Base-by-base conservation (phyloP, 1,284 basidiomycete genomes). In the Porodaedalea pini region DNA sequence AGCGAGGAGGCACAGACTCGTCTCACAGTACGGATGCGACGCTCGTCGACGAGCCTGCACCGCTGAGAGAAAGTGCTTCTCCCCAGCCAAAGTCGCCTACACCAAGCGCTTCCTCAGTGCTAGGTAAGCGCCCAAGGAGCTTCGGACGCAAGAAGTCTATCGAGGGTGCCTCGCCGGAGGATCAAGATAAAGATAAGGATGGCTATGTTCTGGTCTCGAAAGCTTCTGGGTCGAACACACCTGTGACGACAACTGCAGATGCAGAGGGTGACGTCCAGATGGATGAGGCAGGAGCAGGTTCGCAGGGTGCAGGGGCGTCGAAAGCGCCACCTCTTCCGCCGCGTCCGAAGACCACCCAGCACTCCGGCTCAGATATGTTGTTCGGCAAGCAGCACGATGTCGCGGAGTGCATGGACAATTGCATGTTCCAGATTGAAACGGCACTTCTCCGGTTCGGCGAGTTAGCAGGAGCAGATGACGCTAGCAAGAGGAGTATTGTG, bases 331-430 rank as follows among this genome's bases (percentile, higher is more conserved):
- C 84, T 11, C 71, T 87, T 10, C 86, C 88, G 19, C 80, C 84
- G 2, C 75, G 85, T 58, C 85, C 81, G 62, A 69, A 75, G 40
- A 21, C 45, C 7, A 73, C 78, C 13, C 76, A 76, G 54, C 73
- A 69, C 15, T 83, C 80, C n/a, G 85, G 88, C 63, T 89, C 84
- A 2, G 81, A 83, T 15, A 92, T 96, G 89, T 88, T 93, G 81
- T 96, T 96, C 67, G 93, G 92, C 91, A 88, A 91, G 63, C 96
- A 99, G 67, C 96, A 99, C 68, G 96, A 99, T 69, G 95, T 98
- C 2, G 90, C 95, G 0, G 96, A 99, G 73, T 98, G 96, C 71
- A 91, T 99, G 83, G 95, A 99, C 73, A 99, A 99, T 66, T 95
- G 96, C 73, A 89, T 99, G 77, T 97, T 97, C 73, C 97, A 99